phyloP scores from a whole-genome alignment of 2,329 filamentous ascomycete species.

The Scolecobasidium constrictum region DNA sequence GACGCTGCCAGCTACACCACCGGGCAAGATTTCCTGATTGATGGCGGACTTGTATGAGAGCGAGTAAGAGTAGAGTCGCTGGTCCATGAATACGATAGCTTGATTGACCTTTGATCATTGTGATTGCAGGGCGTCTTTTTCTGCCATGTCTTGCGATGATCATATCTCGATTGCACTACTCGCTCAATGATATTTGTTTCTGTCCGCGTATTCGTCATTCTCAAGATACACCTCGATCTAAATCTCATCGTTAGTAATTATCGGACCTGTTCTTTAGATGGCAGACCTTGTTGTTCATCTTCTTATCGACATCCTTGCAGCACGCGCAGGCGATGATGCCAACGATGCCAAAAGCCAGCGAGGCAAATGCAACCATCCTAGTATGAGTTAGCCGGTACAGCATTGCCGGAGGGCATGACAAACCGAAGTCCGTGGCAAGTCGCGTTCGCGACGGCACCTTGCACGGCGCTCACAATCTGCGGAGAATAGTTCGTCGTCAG shows the following conservation, averaged over 20 bases:
- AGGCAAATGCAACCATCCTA: constrained; percentile 19
- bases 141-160: too few species aligned
- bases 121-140: too few species aligned
- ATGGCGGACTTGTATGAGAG: too few species aligned
- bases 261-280: too few species aligned
- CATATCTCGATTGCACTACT: too few species aligned
- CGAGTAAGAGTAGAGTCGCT: too few species aligned
- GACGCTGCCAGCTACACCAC: too few species aligned
- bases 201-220: constrained; percentile 14
- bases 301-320: constrained; percentile 21
- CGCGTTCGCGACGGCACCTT: not conserved
- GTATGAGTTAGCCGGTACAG: not conserved
- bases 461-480: not conserved
- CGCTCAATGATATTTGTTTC: constrained; percentile 14
- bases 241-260: too few species aligned
- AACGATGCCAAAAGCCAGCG: constrained; percentile 21
- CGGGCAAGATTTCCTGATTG: too few species aligned
- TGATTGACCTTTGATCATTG: too few species aligned
- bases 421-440: not conserved
- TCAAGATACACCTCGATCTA: constrained; percentile 21
- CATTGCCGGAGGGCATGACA: not conserved
- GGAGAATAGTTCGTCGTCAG: not conserved
- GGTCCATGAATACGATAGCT: too few species aligned
- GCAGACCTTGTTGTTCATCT: constrained; percentile 25
- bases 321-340: constrained; percentile 19